phyloP scores from a whole-genome alignment of 495 filamentous ascomycete genomes.

The Penicillium lividum region DNA sequence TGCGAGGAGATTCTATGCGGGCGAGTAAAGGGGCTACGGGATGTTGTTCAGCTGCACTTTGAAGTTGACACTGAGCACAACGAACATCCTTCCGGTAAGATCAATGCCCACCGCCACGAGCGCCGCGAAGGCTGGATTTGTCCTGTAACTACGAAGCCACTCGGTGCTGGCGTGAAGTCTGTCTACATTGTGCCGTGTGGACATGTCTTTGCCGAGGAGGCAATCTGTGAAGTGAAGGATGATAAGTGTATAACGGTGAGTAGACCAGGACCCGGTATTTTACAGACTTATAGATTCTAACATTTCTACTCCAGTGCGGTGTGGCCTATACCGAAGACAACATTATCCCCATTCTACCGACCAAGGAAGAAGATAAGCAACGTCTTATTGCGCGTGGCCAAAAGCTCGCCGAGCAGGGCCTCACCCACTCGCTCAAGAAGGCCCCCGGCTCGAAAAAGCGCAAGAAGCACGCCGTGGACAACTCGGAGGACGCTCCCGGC shows the following conservation, averaged over 20 bases:
- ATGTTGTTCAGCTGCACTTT: constrained; percentile 89
- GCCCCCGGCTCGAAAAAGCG: constrained; percentile 68
- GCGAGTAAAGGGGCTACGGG: constrained; percentile 76
- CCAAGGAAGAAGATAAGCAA: constrained; percentile 67
- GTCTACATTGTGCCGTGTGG: constrained; percentile 95
- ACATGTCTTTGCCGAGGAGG: constrained; percentile 87
- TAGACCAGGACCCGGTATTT: neutral
- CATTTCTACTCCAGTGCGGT: constrained; percentile 56
- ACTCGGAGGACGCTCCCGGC: constrained; percentile 5
- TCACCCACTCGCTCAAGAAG: constrained; percentile 91
- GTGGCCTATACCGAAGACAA: constrained; percentile 73
- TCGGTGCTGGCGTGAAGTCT: constrained; percentile 76
- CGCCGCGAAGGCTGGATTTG: constrained; percentile 71
- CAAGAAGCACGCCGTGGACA: constrained; percentile 53
- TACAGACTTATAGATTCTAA: neutral
- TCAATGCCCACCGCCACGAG: constrained; percentile 33
- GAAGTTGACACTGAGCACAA: constrained; percentile 52
- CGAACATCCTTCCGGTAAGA: constrained; percentile 29
- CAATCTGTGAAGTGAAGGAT: constrained; percentile 73
- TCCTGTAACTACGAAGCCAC: constrained; percentile 81
- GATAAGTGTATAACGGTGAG: constrained; percentile 62
- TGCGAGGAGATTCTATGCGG: constrained; percentile 68
- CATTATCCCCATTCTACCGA: constrained; percentile 78
- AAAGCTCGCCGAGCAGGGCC: constrained; percentile 64
- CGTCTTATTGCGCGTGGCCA: constrained; percentile 63